A percentile compares a stretch with the other conserved stretches of the same genome.
Evolutionary conservation across 2,329 filamentous ascomycete genomes (phyloP).

Genomic region (Pyricularia grisea): DNA sequence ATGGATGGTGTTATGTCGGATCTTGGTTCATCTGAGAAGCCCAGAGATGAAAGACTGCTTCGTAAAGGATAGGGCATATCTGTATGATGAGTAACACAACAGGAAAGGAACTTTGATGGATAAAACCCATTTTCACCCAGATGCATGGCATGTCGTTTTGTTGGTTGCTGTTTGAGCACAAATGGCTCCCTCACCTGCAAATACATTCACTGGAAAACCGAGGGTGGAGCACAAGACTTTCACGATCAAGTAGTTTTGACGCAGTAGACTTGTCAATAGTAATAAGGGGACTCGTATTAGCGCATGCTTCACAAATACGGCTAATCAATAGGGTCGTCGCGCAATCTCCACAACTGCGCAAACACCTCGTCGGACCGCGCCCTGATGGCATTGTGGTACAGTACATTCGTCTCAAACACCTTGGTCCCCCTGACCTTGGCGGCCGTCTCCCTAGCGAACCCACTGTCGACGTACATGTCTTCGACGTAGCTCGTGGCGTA

Average conservation of each 20-base stretch:
- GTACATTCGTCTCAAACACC: conserved; percentile 73
- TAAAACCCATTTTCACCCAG: not conserved
- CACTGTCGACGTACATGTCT: conserved; percentile 87
- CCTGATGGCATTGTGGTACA: conserved; percentile 80
- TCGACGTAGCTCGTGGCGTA: conserved; percentile 78
- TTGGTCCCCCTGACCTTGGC: conserved; percentile 65
- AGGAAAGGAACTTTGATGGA: too few relatives aligned
- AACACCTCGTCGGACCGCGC: conserved; percentile 68
- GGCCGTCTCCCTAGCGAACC: conserved; percentile 65
- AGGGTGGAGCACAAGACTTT: not conserved
- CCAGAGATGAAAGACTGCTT: too few relatives aligned
- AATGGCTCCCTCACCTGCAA: not conserved
- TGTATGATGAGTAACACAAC: too few relatives aligned
- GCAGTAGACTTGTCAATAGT: not conserved
- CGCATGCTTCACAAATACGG: not conserved
- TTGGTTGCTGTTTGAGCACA: not conserved
- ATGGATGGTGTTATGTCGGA: too few relatives aligned
- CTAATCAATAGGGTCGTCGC: conserved; percentile 57
- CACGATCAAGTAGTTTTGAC: not conserved
- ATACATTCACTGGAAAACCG: not conserved
- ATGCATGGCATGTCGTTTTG: not conserved
- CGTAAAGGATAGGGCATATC: too few relatives aligned
- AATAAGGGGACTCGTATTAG: not conserved
- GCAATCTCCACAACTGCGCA: conserved; percentile 63
- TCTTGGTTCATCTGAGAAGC: too few relatives aligned